Conservation (phyloP, 2,329 filamentous ascomycete genomes). For the Fusarium albosuccineum region DNA sequence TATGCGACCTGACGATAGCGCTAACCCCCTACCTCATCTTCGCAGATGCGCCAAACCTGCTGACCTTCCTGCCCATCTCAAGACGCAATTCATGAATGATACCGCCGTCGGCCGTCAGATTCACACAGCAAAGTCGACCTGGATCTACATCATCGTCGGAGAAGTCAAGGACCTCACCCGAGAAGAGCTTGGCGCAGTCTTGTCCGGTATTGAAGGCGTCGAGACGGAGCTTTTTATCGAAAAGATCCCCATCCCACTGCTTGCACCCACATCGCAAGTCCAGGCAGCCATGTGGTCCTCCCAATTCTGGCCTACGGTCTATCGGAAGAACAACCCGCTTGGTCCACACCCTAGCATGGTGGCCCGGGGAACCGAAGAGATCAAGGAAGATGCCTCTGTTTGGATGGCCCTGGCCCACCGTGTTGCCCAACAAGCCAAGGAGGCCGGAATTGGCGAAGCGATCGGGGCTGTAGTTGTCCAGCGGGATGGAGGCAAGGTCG, state of each 20-base stretch:
- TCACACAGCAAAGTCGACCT: conserved; percentile 71
- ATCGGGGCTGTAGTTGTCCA: conserved; percentile 84
- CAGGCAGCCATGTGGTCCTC: conserved; percentile 81
- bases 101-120: conserved; percentile 66
- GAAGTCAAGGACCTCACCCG: conserved; percentile 65
- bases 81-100: conserved; percentile 71
- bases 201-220: conserved; percentile 64
- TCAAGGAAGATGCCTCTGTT: conserved; percentile 71
- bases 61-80: conserved; percentile 76
- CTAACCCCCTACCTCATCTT: conserved; percentile 77
- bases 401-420: conserved; percentile 78
- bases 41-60: conserved; percentile 80
- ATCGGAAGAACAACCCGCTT: conserved; percentile 88
- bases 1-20: conserved; percentile 70
- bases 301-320: conserved; percentile 86
- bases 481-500: conserved; percentile 63
- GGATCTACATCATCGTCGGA: conserved; percentile 70
- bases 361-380: conserved; percentile 75
- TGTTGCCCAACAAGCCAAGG: conserved; percentile 71
- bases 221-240: conserved; percentile 69
- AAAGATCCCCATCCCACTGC: conserved; percentile 76
- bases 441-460: conserved; percentile 72
- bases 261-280: conserved; percentile 80
- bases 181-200: conserved; percentile 63
- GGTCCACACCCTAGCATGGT: conserved; percentile 85